These are phyloP conservation scores for Myxozyma udenii DNA, from an alignment of 805 yeast species.

Conservation along the genomic window DNA sequence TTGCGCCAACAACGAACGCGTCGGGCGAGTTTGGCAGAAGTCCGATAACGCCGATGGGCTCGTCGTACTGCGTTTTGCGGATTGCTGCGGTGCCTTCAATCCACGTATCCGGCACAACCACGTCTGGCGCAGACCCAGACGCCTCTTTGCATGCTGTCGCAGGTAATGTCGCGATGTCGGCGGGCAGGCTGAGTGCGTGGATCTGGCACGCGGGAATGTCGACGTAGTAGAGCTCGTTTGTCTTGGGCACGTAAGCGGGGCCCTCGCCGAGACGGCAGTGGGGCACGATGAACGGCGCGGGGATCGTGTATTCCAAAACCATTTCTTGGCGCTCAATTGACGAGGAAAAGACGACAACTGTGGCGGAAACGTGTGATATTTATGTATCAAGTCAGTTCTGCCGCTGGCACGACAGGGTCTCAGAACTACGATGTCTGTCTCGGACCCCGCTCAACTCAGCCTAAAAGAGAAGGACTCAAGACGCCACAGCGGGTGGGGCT, in stretches of 20 bases:
- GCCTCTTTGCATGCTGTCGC: conserved; percentile 5
- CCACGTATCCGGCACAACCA: conserved; percentile 28
- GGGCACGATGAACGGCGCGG: conserved; percentile 30
- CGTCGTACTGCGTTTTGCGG: conserved; percentile 32
- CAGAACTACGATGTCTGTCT: no score
- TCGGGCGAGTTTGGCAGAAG: conserved; percentile 52
- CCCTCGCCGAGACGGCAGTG: conserved; percentile 36
- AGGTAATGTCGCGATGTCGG: not conserved
- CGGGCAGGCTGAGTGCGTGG: conserved; percentile 8
- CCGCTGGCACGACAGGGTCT: no score
- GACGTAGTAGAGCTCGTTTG: conserved; percentile 36
- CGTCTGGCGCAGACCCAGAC: conserved; percentile 19
- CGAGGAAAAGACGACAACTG: not conserved
- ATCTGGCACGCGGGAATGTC: conserved; percentile 33
- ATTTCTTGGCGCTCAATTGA: not conserved
- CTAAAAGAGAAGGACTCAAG: no score
- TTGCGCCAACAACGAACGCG: conserved; percentile 58
- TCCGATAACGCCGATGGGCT: conserved; percentile 66
- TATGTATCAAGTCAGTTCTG: no score
- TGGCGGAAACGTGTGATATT: no score
- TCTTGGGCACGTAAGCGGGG: conserved; percentile 37
- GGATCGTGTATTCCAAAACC: conserved; percentile 16
- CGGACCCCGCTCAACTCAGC: no score
- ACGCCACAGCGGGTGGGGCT: no score
- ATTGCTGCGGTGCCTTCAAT: conserved; percentile 29